Evolutionary conservation across 768 basidiomycete genomes (phyloP), one percentile per base, ranked within the genome.

Genomic region (Phaeolepiota aurea): DNA sequence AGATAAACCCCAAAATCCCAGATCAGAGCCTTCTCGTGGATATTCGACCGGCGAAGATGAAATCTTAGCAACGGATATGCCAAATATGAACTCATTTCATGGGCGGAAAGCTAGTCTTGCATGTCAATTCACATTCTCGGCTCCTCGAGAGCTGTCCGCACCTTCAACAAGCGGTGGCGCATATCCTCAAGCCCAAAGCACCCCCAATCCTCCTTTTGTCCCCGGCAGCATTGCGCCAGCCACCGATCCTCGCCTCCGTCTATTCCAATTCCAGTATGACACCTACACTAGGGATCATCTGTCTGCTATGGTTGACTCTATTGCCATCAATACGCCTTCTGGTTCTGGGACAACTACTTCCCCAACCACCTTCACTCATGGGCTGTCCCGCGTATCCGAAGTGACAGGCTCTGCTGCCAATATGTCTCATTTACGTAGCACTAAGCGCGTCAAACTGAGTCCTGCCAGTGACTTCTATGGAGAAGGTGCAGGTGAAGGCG

Each of bases 261-360:
- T 97, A 25, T 97, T 98, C 63, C 86, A 91, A 54, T 87, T 92
- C 38, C 82, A 90, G 48, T 98, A 97, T 54, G 94, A 99, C 58
- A 97, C 94, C 0, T 93, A 87, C 54, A 99, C 94, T 1, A 78
- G 91, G 32, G 87, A 94, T 15, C 90, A 96, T 55, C 76, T 98
- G 32, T 90, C 89, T 2, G 90, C 87, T 0, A 76, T 98, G 63
- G 91, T 94, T 2, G 93, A 96, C 49, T 88, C 90, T 2, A 93
- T 97, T 45, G 91, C 89, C n/a, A 66, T 84, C 30, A 81, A 84
- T 47, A 77, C 80, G 0, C 76, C 77, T 0, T 82, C 85, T 20
- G 77, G 66, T 16, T 74, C 71, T 39, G 69, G 65, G 1, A 63
- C 69, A 5, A 70, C 61, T 3, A 64, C 65, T 1, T 71, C 71